Evolutionary conservation across 2,329 filamentous ascomycete species (phyloP), one percentile per base, ranked within the genome.

Genomic region (Botrytis byssoidea): DNA sequence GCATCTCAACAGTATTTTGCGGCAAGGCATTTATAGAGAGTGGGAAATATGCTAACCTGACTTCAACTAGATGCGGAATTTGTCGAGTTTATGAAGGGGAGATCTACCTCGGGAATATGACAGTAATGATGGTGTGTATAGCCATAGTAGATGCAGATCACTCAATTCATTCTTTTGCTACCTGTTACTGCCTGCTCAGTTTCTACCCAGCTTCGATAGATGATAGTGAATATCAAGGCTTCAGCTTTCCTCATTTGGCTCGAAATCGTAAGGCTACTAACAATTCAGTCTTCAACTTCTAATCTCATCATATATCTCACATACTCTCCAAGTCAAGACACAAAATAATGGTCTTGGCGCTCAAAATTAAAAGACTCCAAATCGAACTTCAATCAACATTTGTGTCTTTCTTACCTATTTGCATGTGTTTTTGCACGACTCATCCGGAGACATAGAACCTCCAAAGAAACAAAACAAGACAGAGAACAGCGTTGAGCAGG

Each of bases 11-110:
- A 10, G 2, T 32, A 20, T 3, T n/a, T 6, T 25, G 10, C 10
- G 25, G 9, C 3, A 1, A 3, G 14, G n/a, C 5, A 29, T n/a
- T 22, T 69, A 25, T 16, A 40, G 25, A 55, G 32, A 37, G 48
- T 32, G 32, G 16, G 25, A 20, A 20, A 57, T 12, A 5, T 65
- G 46, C 73, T 72, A 25, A 74, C 60, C 12, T 59, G 18, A n/a
- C 60, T 57, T 57, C 51, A 32, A 37, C 25, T 59, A 83, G 81
- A 82, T 67, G 77, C 78, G 65, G 79, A 81, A n/a, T 83, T 83
- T 72, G 74, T 80, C 10, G 79, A 81, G 35, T 83, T 83, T 70
- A 79, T 81, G 73, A 82, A 82, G 70, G 79, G 79, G 57, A 77
- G 74, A 65, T 69, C 48, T 4, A 48, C 64, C 12, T 25, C 46